phyloP scores from a whole-genome alignment of 192 early-diverging fungal species.

The Coemansia sp. region DNA sequence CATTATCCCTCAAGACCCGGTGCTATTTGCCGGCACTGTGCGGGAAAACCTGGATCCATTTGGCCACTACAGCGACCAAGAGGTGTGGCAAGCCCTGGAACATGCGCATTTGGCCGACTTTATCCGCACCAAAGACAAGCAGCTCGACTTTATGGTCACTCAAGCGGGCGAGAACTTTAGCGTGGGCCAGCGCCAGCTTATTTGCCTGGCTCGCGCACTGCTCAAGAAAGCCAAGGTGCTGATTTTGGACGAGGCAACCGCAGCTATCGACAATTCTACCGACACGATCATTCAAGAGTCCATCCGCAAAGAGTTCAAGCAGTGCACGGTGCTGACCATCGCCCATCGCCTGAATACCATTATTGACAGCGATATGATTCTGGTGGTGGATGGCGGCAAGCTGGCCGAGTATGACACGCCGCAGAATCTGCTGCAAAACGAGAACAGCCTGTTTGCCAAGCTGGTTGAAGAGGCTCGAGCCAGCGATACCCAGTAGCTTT shows the following conservation, averaged over 20 bases:
- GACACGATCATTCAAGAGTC: constrained; percentile 73
- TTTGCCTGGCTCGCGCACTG: constrained; percentile 66
- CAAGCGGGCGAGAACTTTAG: constrained; percentile 82
- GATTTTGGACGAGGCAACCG: constrained; percentile 87
- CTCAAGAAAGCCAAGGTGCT: constrained; percentile 72
- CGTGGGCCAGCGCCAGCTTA: constrained; percentile 78
- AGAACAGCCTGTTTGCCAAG: constrained; percentile 11
- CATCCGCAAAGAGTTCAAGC: constrained; percentile 66
- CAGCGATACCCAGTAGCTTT: background rate
- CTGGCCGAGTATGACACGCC: constrained; percentile 74
- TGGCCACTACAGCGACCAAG: constrained; percentile 43
- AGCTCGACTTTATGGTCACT: constrained; percentile 70
- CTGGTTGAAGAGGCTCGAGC: constrained; percentile 9
- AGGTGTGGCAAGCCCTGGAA: constrained; percentile 73
- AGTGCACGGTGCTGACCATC: constrained; percentile 80
- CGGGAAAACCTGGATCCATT: constrained; percentile 62
- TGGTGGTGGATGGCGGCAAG: constrained; percentile 71
- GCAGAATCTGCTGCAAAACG: constrained; percentile 7
- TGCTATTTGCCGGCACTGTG: constrained; percentile 66
- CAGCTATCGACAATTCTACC: constrained; percentile 60
- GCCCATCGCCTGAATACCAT: constrained; percentile 82
- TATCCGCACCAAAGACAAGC: constrained; percentile 61
- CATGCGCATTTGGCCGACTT: constrained; percentile 66
- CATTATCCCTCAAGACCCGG: constrained; percentile 87
- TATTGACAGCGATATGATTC: constrained; percentile 69